Conservation (phyloP, 257 asterid genomes). For the Ajuga chamaepitys region DNA sequence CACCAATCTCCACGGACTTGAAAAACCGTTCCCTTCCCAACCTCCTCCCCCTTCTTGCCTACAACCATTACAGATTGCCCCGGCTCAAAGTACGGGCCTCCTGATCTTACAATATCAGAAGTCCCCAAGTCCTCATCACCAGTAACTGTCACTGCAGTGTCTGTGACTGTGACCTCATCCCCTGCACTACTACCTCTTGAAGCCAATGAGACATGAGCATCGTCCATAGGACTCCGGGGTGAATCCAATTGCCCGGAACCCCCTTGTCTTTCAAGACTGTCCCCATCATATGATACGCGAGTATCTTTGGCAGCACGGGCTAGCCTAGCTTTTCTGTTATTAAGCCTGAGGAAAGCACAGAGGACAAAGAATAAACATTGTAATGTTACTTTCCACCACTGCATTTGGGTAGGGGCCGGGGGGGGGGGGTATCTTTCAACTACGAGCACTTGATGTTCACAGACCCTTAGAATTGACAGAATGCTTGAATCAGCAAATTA, state of each 20-base stretch:
- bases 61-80: conserved; percentile 59
- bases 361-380: not conserved
- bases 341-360: conserved; percentile 55
- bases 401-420: too few relatives aligned
- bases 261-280: conserved; percentile 47
- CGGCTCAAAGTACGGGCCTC: conserved; percentile 31
- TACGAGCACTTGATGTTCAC: not conserved
- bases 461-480: not conserved
- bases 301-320: conserved; percentile 89
- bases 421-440: not conserved
- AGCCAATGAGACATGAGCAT: conserved; percentile 33
- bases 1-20: conserved; percentile 68
- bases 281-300: conserved; percentile 55
- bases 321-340: conserved; percentile 92
- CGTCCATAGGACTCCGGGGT: conserved; percentile 45
- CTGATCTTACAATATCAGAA: conserved; percentile 24
- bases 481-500: not conserved
- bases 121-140: conserved; percentile 31
- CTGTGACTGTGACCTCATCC: conserved; percentile 34
- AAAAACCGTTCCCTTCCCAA: conserved; percentile 62
- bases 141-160: conserved; percentile 24
- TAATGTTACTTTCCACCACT: not conserved
- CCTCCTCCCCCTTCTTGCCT: conserved; percentile 47
- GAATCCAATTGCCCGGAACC: conserved; percentile 39
- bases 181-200: conserved; percentile 28